Evolutionary conservation across 2,329 filamentous ascomycete species (phyloP).

Genomic region (Fusarium graminum): DNA sequence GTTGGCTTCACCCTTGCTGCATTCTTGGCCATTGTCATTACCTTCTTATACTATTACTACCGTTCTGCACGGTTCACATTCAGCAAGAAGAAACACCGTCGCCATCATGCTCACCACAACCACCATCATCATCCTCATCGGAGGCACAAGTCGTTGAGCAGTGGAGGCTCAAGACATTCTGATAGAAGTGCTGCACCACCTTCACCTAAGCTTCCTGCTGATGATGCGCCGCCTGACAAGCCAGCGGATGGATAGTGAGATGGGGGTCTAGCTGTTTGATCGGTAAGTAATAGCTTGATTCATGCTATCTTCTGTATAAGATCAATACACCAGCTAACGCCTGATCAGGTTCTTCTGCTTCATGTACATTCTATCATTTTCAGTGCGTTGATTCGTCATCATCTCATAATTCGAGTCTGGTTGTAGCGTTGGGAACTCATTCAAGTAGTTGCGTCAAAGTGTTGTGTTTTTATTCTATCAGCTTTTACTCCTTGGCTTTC

Average conservation of each 20-base stretch:
- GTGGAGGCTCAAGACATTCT: conserved; percentile 53
- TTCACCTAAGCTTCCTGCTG: conserved; percentile 18
- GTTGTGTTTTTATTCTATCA: conserved; percentile 5
- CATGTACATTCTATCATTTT: conserved; percentile 20
- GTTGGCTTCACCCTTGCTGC: conserved; percentile 58
- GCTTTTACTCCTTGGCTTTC: not conserved
- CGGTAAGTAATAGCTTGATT: not conserved
- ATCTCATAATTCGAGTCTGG: not conserved
- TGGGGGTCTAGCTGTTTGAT: not conserved
- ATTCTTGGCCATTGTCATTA: conserved; percentile 55
- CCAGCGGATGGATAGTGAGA: conserved; percentile 34
- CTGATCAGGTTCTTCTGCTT: conserved; percentile 8
- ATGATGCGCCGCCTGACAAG: conserved; percentile 29
- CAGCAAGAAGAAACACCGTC: conserved; percentile 45
- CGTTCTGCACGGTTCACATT: conserved; percentile 54
- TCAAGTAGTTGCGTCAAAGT: not conserved
- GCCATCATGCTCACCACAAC: conserved; percentile 9
- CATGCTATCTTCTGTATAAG: not conserved
- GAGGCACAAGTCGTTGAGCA: conserved; percentile 49
- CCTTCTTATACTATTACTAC: conserved; percentile 59
- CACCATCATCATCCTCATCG: conserved; percentile 20
- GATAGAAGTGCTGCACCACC: conserved; percentile 33
- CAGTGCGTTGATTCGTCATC: conserved; percentile 27
- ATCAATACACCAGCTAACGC: conserved; percentile 1
- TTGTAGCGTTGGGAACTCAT: not conserved